Conservation (phyloP, 2,329 filamentous ascomycete species). For the Westerdykella ornata region DNA sequence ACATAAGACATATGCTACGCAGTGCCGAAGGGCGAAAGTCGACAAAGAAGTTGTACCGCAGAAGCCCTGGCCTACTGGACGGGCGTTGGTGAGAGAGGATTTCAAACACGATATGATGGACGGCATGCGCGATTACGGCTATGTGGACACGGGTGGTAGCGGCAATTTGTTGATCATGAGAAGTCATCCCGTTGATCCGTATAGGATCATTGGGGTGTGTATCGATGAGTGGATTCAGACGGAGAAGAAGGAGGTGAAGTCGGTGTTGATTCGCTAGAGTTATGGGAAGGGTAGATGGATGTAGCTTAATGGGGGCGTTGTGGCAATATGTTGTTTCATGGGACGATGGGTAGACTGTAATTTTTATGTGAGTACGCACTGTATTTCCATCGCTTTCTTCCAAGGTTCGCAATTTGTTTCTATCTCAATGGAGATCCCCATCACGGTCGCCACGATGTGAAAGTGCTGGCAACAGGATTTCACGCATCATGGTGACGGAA, state of each 20-base stretch:
- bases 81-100: constrained; percentile 21
- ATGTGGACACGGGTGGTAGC: constrained; percentile 6
- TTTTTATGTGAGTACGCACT: too few relatives aligned
- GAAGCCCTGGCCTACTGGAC: constrained; percentile 4
- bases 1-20: constrained; percentile 8
- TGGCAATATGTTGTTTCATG: too few relatives aligned
- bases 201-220: constrained; percentile 1
- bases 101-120: constrained; percentile 17
- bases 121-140: constrained; percentile 10
- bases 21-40: constrained; percentile 9
- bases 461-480: too few relatives aligned
- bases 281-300: too few relatives aligned
- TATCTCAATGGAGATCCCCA: too few relatives aligned
- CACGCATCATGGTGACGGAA: too few relatives aligned
- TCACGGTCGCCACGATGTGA: too few relatives aligned
- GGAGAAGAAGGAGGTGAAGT: background rate
- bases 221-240: constrained; percentile 1
- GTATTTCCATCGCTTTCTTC: too few relatives aligned
- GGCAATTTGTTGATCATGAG: constrained; percentile 10
- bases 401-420: too few relatives aligned
- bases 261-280: too few relatives aligned
- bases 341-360: too few relatives aligned
- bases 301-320: too few relatives aligned
- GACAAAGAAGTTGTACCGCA: constrained; percentile 3
- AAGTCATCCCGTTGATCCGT: constrained; percentile 2